phyloP scores from a whole-genome alignment of 1,284 basidiomycete genomes.

The Austroboletus olivaceoglutinosus region DNA sequence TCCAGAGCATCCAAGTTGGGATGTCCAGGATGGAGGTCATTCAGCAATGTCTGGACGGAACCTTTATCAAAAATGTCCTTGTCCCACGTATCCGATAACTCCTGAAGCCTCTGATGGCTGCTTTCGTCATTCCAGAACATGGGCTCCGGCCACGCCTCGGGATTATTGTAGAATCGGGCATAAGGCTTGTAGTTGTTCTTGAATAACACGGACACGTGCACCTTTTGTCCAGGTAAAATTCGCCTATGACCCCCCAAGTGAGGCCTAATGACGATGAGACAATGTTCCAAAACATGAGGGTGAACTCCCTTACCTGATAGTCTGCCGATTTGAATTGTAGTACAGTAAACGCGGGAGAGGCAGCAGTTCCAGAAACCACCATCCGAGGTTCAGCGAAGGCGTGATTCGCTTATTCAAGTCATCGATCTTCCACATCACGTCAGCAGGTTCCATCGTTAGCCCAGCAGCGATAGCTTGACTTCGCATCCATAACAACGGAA shows the following conservation, averaged over 20 bases:
- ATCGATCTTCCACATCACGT: constrained; percentile 30
- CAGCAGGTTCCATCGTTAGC: constrained; percentile 19
- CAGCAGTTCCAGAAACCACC: constrained; percentile 30
- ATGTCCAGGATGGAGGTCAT: constrained; percentile 15
- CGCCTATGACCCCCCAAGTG: constrained; percentile 24
- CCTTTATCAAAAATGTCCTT: constrained; percentile 29
- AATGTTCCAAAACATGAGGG: no score
- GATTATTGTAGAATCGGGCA: constrained; percentile 21
- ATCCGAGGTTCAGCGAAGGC: constrained; percentile 19
- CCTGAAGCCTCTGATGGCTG: constrained; percentile 24
- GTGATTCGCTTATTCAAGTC: constrained; percentile 27
- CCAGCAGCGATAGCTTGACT: constrained; percentile 29
- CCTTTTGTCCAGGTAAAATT: constrained; percentile 31
- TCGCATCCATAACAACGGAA: constrained; percentile 36
- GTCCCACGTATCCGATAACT: constrained; percentile 24
- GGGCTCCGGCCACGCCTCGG: constrained; percentile 24
- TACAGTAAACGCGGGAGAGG: constrained; percentile 31
- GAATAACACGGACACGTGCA: constrained; percentile 33
- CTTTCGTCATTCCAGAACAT: constrained; percentile 34
- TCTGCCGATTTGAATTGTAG: constrained; percentile 22
- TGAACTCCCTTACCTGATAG: constrained; percentile 12
- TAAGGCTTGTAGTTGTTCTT: constrained; percentile 28
- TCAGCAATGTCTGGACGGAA: constrained; percentile 18
- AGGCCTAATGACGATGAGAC: constrained; percentile 26
- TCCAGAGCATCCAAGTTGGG: constrained; percentile 23